Evolutionary conservation across 2,329 filamentous ascomycete species (phyloP).

Genomic region (Paraphaeosphaeria minitans): DNA sequence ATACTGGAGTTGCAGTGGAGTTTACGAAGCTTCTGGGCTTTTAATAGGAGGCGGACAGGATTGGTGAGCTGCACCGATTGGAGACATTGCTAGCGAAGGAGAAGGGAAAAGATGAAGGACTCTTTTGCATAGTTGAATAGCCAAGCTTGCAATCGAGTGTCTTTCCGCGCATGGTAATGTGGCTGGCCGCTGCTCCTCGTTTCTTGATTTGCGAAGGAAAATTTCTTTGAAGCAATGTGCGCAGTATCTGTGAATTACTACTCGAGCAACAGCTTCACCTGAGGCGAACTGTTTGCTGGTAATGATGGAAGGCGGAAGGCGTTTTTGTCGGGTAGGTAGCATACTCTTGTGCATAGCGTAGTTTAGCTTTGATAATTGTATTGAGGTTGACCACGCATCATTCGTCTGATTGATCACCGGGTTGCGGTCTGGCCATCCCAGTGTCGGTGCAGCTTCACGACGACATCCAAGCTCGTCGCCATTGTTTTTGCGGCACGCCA

Average conservation of each 20-base stretch:
- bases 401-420: not conserved
- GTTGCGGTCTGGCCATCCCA: not conserved
- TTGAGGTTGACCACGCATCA: conserved; percentile 11
- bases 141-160: conserved; percentile 6
- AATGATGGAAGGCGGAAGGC: conserved; percentile 4
- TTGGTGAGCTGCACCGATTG: not conserved
- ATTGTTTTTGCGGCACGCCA: not conserved
- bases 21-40: conserved; percentile 4
- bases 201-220: not conserved
- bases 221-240: not conserved
- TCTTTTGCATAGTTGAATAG: conserved; percentile 8
- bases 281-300: not conserved
- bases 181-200: conserved; percentile 6
- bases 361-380: conserved; percentile 8
- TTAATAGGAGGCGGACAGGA: not conserved
- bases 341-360: conserved; percentile 10
- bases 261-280: too few relatives aligned
- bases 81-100: conserved; percentile 4
- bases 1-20: conserved; percentile 30
- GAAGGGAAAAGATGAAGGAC: not conserved
- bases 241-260: too few relatives aligned
- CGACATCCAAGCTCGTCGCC: not conserved
- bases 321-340: conserved; percentile 4
- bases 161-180: conserved; percentile 6
- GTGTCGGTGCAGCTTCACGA: not conserved